Evolutionary conservation across 2,329 filamentous ascomycete genomes (phyloP).

Genomic region (Colletotrichum sp.): DNA sequence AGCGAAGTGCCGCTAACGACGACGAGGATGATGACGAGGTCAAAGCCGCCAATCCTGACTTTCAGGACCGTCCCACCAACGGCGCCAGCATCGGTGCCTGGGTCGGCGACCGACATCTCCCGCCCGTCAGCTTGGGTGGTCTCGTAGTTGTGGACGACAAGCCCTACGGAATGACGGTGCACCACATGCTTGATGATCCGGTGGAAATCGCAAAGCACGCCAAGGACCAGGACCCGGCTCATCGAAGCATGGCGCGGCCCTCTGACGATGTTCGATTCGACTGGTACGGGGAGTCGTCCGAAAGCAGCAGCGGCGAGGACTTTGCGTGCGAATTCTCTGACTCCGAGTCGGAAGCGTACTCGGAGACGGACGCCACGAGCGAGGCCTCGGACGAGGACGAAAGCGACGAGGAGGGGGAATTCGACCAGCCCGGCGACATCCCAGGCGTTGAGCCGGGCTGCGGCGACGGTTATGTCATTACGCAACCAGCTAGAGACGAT

Average conservation of each 20-base stretch:
- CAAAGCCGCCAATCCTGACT: slow-evolving; percentile 70
- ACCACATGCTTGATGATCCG: slow-evolving; percentile 89
- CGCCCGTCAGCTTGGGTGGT: slow-evolving; percentile 90
- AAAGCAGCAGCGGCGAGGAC: slow-evolving; percentile 56
- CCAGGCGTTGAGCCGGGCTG: slow-evolving; percentile 77
- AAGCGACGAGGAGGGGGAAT: slow-evolving; percentile 56
- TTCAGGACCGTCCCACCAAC: slow-evolving; percentile 79
- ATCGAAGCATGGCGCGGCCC: slow-evolving; percentile 44
- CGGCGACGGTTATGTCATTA: slow-evolving; percentile 80
- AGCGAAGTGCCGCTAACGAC: slow-evolving; percentile 45
- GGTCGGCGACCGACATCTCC: slow-evolving; percentile 82
- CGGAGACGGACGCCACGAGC: slow-evolving; percentile 58
- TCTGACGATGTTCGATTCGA: slow-evolving; percentile 38
- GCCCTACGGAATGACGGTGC: slow-evolving; percentile 93
- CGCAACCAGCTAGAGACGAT: slow-evolving; percentile 90
- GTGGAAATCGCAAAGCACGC: slow-evolving; percentile 37
- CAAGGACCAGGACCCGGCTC: slow-evolving; percentile 23
- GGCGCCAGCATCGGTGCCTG: slow-evolving; percentile 95
- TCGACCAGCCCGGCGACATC: slow-evolving; percentile 74
- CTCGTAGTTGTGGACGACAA: slow-evolving; percentile 84
- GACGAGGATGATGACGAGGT: slow-evolving; percentile 40
- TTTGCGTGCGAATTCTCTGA: slow-evolving; percentile 68
- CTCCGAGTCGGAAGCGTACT: slow-evolving; percentile 60
- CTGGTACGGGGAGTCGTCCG: slow-evolving; percentile 48
- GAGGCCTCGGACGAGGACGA: slow-evolving; percentile 53